Conservation (phyloP, 176 grass and related monocot genomes). For the Rhynchospora tenuis region DNA sequence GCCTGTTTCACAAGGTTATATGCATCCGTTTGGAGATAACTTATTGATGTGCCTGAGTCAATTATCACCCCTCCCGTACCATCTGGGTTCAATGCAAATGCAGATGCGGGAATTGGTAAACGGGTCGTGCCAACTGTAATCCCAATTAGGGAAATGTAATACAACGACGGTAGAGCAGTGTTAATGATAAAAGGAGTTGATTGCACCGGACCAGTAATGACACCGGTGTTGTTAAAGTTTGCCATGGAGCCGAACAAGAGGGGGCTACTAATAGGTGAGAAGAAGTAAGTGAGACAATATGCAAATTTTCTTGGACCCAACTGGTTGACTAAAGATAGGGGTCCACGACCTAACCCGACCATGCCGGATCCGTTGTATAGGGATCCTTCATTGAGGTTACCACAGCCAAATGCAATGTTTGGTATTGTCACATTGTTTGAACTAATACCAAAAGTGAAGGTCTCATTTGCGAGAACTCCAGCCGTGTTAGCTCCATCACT, state of each 20-base stretch:
- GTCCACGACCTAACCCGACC: constrained; percentile 66
- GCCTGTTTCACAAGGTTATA: constrained; percentile 10
- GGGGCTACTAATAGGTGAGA: constrained; percentile 34
- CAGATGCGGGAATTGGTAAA: constrained; percentile 9
- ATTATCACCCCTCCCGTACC: constrained; percentile 47
- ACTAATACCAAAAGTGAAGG: constrained; percentile 59
- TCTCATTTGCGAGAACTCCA: constrained; percentile 67
- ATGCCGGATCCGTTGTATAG: constrained; percentile 70
- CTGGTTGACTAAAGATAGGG: constrained; percentile 61
- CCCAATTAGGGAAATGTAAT: constrained; percentile 18
- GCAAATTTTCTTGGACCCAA: constrained; percentile 43
- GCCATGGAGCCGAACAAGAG: constrained; percentile 54
- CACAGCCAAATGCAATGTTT: constrained; percentile 55
- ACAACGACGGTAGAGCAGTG: constrained; percentile 15
- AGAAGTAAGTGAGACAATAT: constrained; percentile 70
- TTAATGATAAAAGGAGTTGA: constrained; percentile 23
- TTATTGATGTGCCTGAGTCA: constrained; percentile 34
- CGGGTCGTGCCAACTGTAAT: constrained; percentile 31
- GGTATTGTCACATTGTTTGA: constrained; percentile 27
- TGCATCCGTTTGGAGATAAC: constrained; percentile 27
- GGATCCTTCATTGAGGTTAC: constrained; percentile 45
- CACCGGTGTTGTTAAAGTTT: background rate
- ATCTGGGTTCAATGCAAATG: constrained; percentile 28
- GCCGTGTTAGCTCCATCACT: constrained; percentile 49
- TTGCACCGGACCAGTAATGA: background rate